These are phyloP conservation scores for Fusarium verticillioides DNA, from an alignment of 2,329 filamentous ascomycete species.

Conservation along the genomic window DNA sequence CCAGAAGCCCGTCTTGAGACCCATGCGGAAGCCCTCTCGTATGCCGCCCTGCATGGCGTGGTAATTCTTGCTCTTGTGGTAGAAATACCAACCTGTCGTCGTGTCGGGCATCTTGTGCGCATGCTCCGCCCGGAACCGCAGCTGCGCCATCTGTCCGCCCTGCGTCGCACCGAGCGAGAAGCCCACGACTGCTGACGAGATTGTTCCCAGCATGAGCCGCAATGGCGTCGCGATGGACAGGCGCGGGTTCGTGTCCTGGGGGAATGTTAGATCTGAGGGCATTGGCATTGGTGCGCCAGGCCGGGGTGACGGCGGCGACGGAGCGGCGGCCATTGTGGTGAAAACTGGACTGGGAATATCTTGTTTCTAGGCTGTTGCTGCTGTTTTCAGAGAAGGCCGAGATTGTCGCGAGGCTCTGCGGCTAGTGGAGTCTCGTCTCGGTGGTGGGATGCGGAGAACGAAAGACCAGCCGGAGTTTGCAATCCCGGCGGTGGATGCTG, in stretches of 20 bases:
- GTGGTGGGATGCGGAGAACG: conserved; percentile 35
- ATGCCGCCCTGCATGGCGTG: conserved; percentile 81
- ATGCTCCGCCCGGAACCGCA: conserved; percentile 94
- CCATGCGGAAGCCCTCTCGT: conserved; percentile 82
- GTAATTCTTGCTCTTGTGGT: conserved; percentile 98
- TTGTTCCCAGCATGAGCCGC: conserved; percentile 73
- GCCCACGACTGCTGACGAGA: conserved; percentile 74
- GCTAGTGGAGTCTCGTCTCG: conserved; percentile 18
- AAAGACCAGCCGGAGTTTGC: conserved; percentile 23
- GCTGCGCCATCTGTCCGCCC: conserved; percentile 77
- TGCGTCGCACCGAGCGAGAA: conserved; percentile 76
- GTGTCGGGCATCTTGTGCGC: conserved; percentile 89
- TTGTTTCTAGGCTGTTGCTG: background rate
- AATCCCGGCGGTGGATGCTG: conserved; percentile 30
- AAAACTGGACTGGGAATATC: background rate
- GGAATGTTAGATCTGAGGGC: conserved; percentile 37
- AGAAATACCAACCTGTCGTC: conserved; percentile 94
- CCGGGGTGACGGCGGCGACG: conserved; percentile 25
- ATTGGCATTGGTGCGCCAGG: conserved; percentile 27
- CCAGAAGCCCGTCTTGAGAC: conserved; percentile 75
- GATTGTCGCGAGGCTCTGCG: conserved; percentile 37
- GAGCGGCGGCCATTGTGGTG: conserved; percentile 8
- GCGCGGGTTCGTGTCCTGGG: conserved; percentile 53
- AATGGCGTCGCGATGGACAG: conserved; percentile 72
- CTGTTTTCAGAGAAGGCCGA: conserved; percentile 15